Conservation (phyloP, 148 eudicot genomes). For the Rhododendron mucronatum region DNA sequence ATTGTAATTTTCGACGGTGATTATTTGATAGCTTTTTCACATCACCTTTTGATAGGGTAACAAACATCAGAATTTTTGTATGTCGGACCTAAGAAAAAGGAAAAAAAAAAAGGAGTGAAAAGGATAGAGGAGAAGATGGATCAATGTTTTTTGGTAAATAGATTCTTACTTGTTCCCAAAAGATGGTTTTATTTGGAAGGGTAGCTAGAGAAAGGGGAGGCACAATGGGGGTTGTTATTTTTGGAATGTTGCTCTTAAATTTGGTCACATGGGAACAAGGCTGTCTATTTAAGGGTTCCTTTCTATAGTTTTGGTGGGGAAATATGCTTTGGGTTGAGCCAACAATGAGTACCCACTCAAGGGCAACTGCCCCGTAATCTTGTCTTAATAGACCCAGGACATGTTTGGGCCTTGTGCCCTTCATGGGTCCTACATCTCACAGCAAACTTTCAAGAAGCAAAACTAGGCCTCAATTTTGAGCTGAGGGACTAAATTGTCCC, state of each 20-base stretch:
- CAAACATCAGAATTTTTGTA: neutral
- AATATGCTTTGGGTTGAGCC: slow-evolving; percentile 47
- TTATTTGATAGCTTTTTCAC: neutral
- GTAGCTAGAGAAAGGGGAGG: slow-evolving; percentile 7
- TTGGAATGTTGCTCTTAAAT: slow-evolving; percentile 59
- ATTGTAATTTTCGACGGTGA: neutral
- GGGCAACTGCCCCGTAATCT: slow-evolving; percentile 33
- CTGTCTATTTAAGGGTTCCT: slow-evolving; percentile 31
- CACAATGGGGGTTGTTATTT: slow-evolving; percentile 25
- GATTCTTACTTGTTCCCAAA: slow-evolving; percentile 6
- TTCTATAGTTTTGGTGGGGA: slow-evolving; percentile 43
- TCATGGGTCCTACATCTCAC: slow-evolving; percentile 27
- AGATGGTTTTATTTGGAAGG: slow-evolving; percentile 7
- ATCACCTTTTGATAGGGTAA: neutral
- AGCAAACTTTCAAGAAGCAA: neutral
- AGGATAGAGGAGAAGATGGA: neutral
- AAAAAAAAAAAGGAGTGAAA: neutral
- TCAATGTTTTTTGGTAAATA: neutral
- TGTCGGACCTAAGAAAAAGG: neutral
- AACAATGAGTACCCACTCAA: slow-evolving; percentile 39
- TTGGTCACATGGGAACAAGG: slow-evolving; percentile 48
- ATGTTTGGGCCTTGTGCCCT: slow-evolving; percentile 46
- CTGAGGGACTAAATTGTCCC: slow-evolving; percentile 3
- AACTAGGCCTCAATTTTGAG: neutral
- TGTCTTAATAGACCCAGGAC: slow-evolving; percentile 65